A percentile compares a stretch with the other conserved stretches of the same genome.
These are phyloP conservation scores for Solanum boliviense DNA, from an alignment of 257 asterid species.

Conservation along the genomic window DNA sequence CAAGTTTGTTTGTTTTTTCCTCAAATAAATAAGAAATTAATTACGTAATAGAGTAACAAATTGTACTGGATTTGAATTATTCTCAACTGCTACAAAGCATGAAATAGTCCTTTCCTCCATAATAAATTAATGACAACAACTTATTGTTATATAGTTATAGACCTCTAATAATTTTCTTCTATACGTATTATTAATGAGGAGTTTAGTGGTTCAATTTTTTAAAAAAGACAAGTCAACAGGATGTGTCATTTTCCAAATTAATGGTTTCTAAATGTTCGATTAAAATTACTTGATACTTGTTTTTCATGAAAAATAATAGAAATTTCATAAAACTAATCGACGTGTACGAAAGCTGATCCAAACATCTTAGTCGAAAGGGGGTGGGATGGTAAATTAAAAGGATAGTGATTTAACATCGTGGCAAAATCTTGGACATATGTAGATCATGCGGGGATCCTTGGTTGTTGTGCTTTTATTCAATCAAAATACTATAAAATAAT, in stretches of 20 bases:
- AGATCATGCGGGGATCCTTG: conserved; percentile 5
- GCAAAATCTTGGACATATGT: not conserved
- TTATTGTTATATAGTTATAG: not conserved
- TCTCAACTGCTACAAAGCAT: not conserved
- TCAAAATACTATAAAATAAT: not conserved
- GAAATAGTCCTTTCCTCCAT: not conserved
- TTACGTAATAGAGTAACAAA: not conserved
- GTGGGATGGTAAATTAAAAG: not conserved
- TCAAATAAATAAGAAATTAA: not conserved
- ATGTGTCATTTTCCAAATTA: too few species aligned
- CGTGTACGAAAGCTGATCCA: fast-evolving
- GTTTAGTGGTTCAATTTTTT: not conserved
- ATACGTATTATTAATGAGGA: not conserved
- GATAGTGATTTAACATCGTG: not conserved
- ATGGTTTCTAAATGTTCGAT: too few species aligned
- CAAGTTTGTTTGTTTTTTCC: not conserved
- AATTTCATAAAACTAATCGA: not conserved
- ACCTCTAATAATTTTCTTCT: not conserved
- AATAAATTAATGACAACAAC: not conserved
- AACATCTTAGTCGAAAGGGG: not conserved
- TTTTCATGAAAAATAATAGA: too few species aligned
- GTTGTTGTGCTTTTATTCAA: not conserved
- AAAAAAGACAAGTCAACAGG: not conserved
- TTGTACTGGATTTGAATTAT: not conserved
- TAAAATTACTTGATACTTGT: too few species aligned